A percentile compares a stretch with the other conserved stretches of the same genome.
These are phyloP conservation scores for Sphagnum tenellum DNA, from an alignment of 225 moss, liverwort and hornwort species.

Conservation along the genomic window DNA sequence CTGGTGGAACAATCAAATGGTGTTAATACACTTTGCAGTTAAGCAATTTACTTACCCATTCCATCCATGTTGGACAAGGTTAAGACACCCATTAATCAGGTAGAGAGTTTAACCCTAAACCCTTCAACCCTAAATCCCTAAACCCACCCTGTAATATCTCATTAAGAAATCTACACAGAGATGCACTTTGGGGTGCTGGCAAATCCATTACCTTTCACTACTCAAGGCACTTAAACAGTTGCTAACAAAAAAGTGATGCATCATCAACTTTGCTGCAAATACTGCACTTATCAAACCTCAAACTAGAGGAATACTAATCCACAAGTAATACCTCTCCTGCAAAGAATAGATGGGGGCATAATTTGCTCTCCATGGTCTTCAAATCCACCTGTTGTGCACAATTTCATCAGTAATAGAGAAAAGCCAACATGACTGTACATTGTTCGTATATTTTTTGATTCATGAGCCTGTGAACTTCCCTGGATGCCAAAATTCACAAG, in stretches of 20 bases:
- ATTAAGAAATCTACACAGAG: neutral
- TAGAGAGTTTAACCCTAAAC: too few species aligned
- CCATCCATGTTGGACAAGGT: too few species aligned
- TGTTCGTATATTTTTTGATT: neutral
- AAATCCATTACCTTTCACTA: neutral
- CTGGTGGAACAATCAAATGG: slow-evolving; percentile 12
- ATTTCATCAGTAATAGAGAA: neutral
- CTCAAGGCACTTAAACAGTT: neutral
- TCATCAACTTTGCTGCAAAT: neutral
- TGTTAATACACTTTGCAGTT: too few species aligned
- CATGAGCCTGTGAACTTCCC: too few species aligned
- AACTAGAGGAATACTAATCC: slow-evolving; percentile 3
- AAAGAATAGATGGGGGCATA: slow-evolving; percentile 52
- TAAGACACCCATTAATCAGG: too few species aligned
- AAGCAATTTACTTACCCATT: too few species aligned
- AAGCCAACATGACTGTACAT: neutral
- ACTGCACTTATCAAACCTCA: neutral
- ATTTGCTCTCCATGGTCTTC: slow-evolving; percentile 84
- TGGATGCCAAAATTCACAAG: neutral
- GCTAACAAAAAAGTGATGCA: neutral
- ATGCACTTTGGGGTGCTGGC: slow-evolving; percentile 1
- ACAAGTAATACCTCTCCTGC: slow-evolving; percentile 53
- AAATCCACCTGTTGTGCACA: slow-evolving; percentile 50
- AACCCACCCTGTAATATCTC: too few species aligned
- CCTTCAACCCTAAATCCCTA: neutral